These are phyloP conservation scores for Saksenaea vasiformis DNA, from an alignment of 371 early-diverging fungal species.

Conservation along the genomic window DNA sequence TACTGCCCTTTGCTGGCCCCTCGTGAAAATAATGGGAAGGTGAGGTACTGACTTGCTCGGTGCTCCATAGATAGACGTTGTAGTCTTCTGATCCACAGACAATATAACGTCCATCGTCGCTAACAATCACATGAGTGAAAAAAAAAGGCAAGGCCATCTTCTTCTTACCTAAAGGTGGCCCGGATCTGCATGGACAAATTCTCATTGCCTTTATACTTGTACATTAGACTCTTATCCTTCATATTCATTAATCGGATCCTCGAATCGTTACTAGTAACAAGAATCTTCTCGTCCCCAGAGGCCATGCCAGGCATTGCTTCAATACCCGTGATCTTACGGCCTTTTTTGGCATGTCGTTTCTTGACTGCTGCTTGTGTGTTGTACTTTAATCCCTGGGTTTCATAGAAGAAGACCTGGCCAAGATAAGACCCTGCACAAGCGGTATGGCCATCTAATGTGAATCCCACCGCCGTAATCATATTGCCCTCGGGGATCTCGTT, in stretches of 20 bases:
- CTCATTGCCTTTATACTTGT: conserved; percentile 79
- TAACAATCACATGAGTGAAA: no score
- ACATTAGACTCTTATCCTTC: conserved; percentile 69
- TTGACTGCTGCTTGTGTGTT: conserved; percentile 79
- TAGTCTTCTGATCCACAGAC: conserved; percentile 84
- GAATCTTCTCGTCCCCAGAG: conserved; percentile 52
- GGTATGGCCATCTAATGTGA: conserved; percentile 69
- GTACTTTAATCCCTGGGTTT: conserved; percentile 76
- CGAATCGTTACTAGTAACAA: conserved; percentile 85
- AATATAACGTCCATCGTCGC: conserved; percentile 76
- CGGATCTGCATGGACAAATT: conserved; percentile 67
- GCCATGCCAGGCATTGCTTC: conserved; percentile 56
- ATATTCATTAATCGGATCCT: conserved; percentile 75
- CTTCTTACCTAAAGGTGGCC: conserved; percentile 67
- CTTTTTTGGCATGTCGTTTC: conserved; percentile 51
- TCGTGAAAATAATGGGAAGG: conserved; percentile 42
- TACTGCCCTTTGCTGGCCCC: conserved; percentile 21
- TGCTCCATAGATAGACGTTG: conserved; percentile 75
- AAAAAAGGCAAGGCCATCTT: no score
- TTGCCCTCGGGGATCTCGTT: conserved; percentile 66
- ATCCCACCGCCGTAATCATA: conserved; percentile 79
- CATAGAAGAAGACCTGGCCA: conserved; percentile 81
- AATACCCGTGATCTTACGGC: conserved; percentile 78
- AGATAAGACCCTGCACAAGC: conserved; percentile 78
- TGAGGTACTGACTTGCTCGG: conserved; percentile 44